Evolutionary conservation across 2,329 filamentous ascomycete genomes (phyloP).

Genomic region (Hymenoscyphus scutula): DNA sequence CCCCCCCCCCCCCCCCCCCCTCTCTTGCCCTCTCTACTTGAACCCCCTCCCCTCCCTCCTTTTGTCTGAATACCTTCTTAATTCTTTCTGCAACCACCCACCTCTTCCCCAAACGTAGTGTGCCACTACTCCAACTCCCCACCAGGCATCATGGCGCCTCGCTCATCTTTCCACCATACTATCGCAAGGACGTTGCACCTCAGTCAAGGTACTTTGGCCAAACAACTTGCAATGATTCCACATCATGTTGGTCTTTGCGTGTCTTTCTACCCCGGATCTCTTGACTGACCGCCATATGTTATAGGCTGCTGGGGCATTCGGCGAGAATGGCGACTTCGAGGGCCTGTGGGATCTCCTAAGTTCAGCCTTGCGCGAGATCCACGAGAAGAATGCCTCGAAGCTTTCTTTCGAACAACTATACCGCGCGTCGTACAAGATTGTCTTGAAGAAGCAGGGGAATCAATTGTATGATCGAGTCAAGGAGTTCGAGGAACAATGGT

Average conservation of each 20-base stretch:
- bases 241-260: background rate
- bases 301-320: conserved; percentile 45
- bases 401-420: conserved; percentile 96
- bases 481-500: conserved; percentile 78
- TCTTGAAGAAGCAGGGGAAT: conserved; percentile 81
- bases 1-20: too few species aligned
- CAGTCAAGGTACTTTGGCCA: background rate
- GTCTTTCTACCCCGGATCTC: background rate
- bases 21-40: background rate
- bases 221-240: background rate
- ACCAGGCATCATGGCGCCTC: background rate
- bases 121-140: background rate
- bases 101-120: background rate
- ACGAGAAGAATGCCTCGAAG: conserved; percentile 83
- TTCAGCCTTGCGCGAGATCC: conserved; percentile 79
- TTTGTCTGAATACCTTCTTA: background rate
- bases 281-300: background rate
- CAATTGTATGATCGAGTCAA: conserved; percentile 78
- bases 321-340: conserved; percentile 76
- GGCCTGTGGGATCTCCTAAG: conserved; percentile 75
- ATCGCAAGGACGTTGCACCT: background rate
- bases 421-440: conserved; percentile 89
- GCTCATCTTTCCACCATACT: background rate
- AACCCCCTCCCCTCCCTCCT: background rate
- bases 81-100: background rate